Percentiles rank a stretch among this genome's conserved stretches.
These are phyloP conservation scores for Sphenostylis stenocarpa DNA, from an alignment of 306 rosid species.

Conservation along the genomic window DNA sequence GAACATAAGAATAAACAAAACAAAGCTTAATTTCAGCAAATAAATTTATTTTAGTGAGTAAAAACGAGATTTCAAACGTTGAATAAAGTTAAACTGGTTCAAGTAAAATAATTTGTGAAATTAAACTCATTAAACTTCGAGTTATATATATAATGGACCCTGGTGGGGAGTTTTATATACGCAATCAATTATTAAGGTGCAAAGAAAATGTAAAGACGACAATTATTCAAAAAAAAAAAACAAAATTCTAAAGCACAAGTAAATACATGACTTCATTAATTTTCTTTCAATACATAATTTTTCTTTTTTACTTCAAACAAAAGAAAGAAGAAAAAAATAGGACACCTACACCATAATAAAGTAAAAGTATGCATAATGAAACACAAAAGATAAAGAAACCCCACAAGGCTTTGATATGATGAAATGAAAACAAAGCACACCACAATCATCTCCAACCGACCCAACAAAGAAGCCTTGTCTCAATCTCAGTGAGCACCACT, in stretches of 20 bases:
- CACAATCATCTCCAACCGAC: neutral
- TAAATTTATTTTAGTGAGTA: too few relatives aligned
- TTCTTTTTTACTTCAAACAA: neutral
- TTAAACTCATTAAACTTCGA: too few relatives aligned
- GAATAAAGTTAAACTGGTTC: too few relatives aligned
- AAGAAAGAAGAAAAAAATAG: neutral
- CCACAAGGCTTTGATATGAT: neutral
- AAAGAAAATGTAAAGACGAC: neutral
- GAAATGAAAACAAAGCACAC: slow-evolving; percentile 27
- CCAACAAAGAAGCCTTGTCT: neutral
- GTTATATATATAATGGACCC: too few relatives aligned
- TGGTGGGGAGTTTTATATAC: neutral
- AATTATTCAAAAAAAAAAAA: neutral
- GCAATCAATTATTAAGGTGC: neutral
- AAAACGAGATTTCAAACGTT: too few relatives aligned
- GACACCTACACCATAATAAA: neutral
- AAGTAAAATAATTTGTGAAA: neutral
- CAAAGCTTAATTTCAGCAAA: too few relatives aligned
- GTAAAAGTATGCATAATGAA: neutral
- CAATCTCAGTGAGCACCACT: slow-evolving; percentile 22
- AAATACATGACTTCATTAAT: neutral
- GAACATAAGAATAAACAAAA: too few relatives aligned
- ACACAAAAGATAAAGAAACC: neutral
- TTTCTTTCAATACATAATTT: neutral
- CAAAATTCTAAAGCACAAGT: neutral